Evolutionary conservation across 768 basidiomycete genomes (phyloP).

Genomic region (Psilocybe cubensis): DNA sequence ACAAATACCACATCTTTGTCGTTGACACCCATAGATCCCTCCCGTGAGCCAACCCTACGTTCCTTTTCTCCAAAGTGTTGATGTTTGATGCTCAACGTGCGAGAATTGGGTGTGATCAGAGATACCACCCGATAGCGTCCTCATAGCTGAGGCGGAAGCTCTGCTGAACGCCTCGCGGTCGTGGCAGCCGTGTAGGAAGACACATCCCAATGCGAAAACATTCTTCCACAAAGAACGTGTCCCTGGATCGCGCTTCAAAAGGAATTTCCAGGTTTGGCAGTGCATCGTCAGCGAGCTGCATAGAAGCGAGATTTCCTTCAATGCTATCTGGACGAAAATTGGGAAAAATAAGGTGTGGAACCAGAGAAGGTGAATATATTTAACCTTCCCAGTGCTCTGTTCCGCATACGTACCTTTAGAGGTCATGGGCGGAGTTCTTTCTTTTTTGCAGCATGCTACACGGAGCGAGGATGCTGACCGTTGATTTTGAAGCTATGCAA

Average conservation of each 20-base stretch:
- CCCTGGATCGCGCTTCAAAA: conserved; percentile 43
- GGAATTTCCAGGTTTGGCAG: conserved; percentile 46
- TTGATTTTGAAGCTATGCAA: conserved; percentile 46
- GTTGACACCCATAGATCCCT: conserved; percentile 10
- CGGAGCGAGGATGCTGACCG: not conserved
- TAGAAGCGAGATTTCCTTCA: conserved; percentile 55
- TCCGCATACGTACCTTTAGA: too few relatives aligned
- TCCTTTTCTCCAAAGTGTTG: not conserved
- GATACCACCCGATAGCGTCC: conserved; percentile 49
- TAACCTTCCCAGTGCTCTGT: not conserved
- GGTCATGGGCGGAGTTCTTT: not conserved
- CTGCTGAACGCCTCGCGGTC: conserved; percentile 46
- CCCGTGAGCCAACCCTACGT: conserved; percentile 5
- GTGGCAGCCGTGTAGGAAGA: conserved; percentile 60
- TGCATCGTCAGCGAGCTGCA: conserved; percentile 52
- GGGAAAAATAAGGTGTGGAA: conserved; percentile 55
- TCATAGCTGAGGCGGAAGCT: conserved; percentile 45
- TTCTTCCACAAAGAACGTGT: conserved; percentile 24
- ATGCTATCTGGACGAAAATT: conserved; percentile 60
- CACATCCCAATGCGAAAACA: conserved; percentile 47
- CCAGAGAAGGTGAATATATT: conserved; percentile 51
- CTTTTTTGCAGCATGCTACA: not conserved
- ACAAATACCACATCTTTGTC: conserved; percentile 9
- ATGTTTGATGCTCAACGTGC: not conserved
- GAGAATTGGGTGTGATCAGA: conserved; percentile 32